phyloP scores from a whole-genome alignment of 805 yeast genomes.

The Tetrapisispora pingtungensis region DNA sequence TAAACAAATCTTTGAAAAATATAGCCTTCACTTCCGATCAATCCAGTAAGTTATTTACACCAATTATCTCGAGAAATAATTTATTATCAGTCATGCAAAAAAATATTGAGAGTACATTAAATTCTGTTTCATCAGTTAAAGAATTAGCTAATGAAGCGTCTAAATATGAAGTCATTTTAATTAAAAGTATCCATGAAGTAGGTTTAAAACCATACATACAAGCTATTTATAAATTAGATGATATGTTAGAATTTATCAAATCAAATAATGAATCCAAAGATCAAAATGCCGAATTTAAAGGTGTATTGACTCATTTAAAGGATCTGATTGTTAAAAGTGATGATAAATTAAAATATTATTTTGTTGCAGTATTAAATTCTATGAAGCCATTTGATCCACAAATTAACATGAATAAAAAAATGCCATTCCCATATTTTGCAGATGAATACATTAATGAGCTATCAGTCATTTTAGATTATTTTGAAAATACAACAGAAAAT shows the following conservation, averaged over 20 bases:
- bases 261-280: constrained; percentile 16
- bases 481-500: constrained; percentile 29
- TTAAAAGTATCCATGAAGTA: constrained; percentile 25
- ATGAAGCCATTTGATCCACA: constrained; percentile 39
- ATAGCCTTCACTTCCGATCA: constrained; percentile 31
- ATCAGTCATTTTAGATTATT: constrained; percentile 37
- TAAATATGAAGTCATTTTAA: constrained; percentile 31
- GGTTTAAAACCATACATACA: constrained; percentile 31
- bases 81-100: constrained; percentile 43
- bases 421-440: constrained; percentile 34
- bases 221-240: constrained; percentile 36
- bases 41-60: constrained; percentile 45
- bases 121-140: constrained; percentile 38
- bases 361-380: constrained; percentile 36
- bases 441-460: constrained; percentile 32
- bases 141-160: constrained; percentile 40
- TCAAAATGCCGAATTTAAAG: constrained; percentile 42
- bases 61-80: constrained; percentile 57
- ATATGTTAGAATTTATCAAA: constrained; percentile 36
- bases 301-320: constrained; percentile 52
- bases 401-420: constrained; percentile 31
- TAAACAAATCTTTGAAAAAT: constrained; percentile 44
- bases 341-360: constrained; percentile 39
- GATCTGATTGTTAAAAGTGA: constrained; percentile 50
- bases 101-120: constrained; percentile 47